These are phyloP conservation scores for Didymella pomorum DNA, from an alignment of 2,329 filamentous ascomycete genomes.

Conservation along the genomic window DNA sequence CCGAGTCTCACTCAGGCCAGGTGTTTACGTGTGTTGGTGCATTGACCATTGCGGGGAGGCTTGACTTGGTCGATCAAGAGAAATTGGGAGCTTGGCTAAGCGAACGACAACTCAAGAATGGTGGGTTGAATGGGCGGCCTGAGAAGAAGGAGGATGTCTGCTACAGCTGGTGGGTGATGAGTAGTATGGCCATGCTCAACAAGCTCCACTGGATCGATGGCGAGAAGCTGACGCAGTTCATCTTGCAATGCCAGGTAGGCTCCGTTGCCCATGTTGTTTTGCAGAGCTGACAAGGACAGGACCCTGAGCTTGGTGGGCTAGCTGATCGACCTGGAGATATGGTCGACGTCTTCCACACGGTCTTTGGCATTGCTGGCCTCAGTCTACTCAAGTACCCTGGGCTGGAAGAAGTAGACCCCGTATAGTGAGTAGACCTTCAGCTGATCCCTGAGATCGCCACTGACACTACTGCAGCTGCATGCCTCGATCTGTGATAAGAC, in stretches of 20 bases:
- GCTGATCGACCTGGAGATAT: constrained; percentile 91
- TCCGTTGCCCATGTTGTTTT: neutral
- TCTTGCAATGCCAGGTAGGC: constrained; percentile 78
- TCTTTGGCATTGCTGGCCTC: constrained; percentile 87
- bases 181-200: constrained; percentile 87
- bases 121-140: constrained; percentile 90
- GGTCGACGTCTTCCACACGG: constrained; percentile 97
- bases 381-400: constrained; percentile 82
- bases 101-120: constrained; percentile 85
- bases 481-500: constrained; percentile 49
- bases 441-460: neutral
- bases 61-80: constrained; percentile 84
- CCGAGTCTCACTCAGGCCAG: constrained; percentile 93
- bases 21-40: constrained; percentile 94
- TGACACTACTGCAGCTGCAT: constrained; percentile 46
- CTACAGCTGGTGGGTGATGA: constrained; percentile 99
- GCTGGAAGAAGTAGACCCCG: constrained; percentile 81
- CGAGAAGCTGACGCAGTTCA: constrained; percentile 79
- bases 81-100: constrained; percentile 89
- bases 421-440: constrained; percentile 70
- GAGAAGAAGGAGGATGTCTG: constrained; percentile 97
- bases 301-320: constrained; percentile 82
- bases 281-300: constrained; percentile 54
- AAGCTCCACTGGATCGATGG: constrained; percentile 93
- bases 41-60: constrained; percentile 79